Evolutionary conservation across 2,329 filamentous ascomycete genomes (phyloP).

Genomic region (Aschersonia sp.): DNA sequence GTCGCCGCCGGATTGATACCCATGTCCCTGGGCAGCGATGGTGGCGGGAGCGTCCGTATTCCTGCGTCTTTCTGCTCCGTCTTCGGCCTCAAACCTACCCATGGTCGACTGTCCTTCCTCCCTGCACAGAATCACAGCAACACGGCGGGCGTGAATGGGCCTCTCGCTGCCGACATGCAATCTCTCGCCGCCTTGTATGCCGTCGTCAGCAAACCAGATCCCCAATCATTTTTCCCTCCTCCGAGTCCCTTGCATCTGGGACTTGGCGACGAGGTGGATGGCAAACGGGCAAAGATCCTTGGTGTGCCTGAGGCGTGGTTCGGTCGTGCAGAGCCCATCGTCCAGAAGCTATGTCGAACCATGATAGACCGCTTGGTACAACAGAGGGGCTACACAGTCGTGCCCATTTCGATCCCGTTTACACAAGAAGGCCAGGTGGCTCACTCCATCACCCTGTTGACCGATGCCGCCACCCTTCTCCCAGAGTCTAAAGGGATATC

Average conservation of each 20-base stretch:
- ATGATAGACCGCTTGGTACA: constrained; percentile 40
- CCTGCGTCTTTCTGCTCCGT: constrained; percentile 64
- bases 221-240: constrained; percentile 34
- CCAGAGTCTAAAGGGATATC: constrained; percentile 43
- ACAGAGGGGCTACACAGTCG: constrained; percentile 28
- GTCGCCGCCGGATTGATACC: constrained; percentile 58
- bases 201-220: constrained; percentile 51
- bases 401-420: constrained; percentile 51
- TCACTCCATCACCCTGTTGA: constrained; percentile 65
- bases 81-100: constrained; percentile 67
- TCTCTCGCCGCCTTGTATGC: constrained; percentile 56
- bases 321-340: constrained; percentile 23
- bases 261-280: constrained; percentile 40
- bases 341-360: constrained; percentile 24
- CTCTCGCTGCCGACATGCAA: constrained; percentile 67
- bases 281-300: constrained; percentile 29
- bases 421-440: constrained; percentile 57
- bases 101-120: constrained; percentile 36
- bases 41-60: constrained; percentile 61
- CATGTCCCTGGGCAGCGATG: constrained; percentile 62
- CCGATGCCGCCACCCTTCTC: constrained; percentile 29
- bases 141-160: constrained; percentile 50
- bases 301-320: constrained; percentile 57
- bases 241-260: constrained; percentile 42
- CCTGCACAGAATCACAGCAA: constrained; percentile 44